Evolutionary conservation across 306 rosid genomes (phyloP), one percentile per base, ranked within the genome.

Genomic region (Malus sylvestris): DNA sequence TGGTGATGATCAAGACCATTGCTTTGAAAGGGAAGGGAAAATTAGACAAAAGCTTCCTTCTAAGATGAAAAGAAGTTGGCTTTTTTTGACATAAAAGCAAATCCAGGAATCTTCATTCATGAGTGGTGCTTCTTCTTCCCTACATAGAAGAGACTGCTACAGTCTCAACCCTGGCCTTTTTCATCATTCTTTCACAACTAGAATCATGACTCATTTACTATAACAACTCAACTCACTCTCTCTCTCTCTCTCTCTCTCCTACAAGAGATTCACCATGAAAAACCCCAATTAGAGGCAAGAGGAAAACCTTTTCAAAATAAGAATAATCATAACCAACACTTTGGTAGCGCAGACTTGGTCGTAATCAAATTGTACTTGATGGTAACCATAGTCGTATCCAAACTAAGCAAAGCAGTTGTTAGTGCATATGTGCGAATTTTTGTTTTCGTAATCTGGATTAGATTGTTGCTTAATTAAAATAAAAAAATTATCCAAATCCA

Each of bases 1-100:
- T 84, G 55, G 79, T 88, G 81, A 87, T 88, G 82, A 87, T 85
- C 89, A 83, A 79, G 79, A 84, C 86, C 91, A 79, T 83, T 89
- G 93, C 92, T 86, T 91, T 93, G 87, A 87, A 90, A 81, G 87
- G 46, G 83, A 93, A 91, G 86, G 19, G 55, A 51, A 75, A 86
- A 94, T 88, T 93, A 88, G 93, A 91, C 94, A 91, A 93, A 86
- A 88, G 96, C 92, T 89, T 86, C 83, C 79, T 86, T 81, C 79
- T 49, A 46, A 67, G 91, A 80, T 88, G 81, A 87, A 88, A 93
- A 90, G 93, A 87, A 84, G 86, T 74, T 86, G 86, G 89, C 85
- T 91, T 88, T 88, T 76, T 16, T 51, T 51, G 55, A 51, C 55
- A 51, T 51, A 82, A 78, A 51, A 79, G 79, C 77, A 86, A 85